A percentile compares a stretch with the other conserved stretches of the same genome.
These are phyloP conservation scores for Glycine latifolia DNA, from an alignment of 306 rosid genomes.

Conservation along the genomic window DNA sequence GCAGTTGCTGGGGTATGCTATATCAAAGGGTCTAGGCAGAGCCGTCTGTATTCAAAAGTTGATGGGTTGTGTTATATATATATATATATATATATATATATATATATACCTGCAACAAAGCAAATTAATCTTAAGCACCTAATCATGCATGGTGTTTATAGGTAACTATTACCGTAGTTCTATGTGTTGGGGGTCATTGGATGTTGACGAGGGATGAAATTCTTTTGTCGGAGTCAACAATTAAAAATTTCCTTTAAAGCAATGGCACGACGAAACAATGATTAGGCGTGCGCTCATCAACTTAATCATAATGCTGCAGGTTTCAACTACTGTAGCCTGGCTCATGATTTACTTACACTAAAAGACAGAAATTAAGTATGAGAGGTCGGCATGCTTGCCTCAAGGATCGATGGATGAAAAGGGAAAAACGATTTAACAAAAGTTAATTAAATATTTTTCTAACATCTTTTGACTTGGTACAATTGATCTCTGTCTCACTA, in stretches of 20 bases:
- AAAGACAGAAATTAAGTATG: slow-evolving; percentile 5
- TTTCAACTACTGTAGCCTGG: slow-evolving; percentile 43
- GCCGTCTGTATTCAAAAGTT: neutral
- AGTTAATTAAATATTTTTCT: no score
- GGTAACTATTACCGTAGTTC: no score
- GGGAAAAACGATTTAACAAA: no score
- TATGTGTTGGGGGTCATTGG: slow-evolving; percentile 33
- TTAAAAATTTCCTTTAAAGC: slow-evolving; percentile 56
- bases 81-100: no score
- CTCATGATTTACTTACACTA: slow-evolving; percentile 36
- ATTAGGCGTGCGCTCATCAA: slow-evolving; percentile 79
- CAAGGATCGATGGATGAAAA: no score
- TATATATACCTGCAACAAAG: slow-evolving; percentile 14
- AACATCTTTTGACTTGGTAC: no score
- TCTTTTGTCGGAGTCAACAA: slow-evolving; percentile 60
- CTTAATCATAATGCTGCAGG: slow-evolving; percentile 42
- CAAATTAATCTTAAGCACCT: slow-evolving; percentile 18
- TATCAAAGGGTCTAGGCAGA: neutral
- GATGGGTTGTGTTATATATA: slow-evolving; percentile 5
- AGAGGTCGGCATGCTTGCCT: neutral
- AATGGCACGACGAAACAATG: slow-evolving; percentile 61
- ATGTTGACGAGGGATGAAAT: slow-evolving; percentile 33
- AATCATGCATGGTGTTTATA: slow-evolving; percentile 12
- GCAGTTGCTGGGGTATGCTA: neutral
- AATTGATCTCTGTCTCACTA: no score